Evolutionary conservation across 768 basidiomycete species (phyloP).

Genomic region (Pisolithus tinctorius): DNA sequence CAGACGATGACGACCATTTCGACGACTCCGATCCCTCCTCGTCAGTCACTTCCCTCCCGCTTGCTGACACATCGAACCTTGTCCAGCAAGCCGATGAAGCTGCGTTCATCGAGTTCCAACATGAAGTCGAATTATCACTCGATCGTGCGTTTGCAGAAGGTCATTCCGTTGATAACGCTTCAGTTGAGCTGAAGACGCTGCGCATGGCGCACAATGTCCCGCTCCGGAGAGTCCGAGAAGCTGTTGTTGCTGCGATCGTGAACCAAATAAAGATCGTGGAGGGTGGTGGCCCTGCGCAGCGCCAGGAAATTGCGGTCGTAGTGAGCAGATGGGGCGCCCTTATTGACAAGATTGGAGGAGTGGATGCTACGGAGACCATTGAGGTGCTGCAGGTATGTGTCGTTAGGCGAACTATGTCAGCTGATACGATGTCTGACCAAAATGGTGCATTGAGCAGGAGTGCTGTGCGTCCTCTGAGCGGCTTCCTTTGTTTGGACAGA

Average conservation of each 20-base stretch:
- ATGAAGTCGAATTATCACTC: slow-evolving; percentile 77
- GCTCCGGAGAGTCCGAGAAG: slow-evolving; percentile 76
- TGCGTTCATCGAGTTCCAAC: slow-evolving; percentile 62
- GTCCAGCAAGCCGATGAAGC: slow-evolving; percentile 34
- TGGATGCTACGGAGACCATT: slow-evolving; percentile 77
- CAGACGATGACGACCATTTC: slow-evolving; percentile 33
- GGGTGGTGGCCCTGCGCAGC: slow-evolving; percentile 49
- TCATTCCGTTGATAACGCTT: slow-evolving; percentile 87
- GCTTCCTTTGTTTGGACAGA: slow-evolving; percentile 71
- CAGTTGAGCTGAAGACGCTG: slow-evolving; percentile 91
- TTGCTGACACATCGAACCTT: slow-evolving; percentile 33
- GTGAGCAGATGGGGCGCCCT: slow-evolving; percentile 78
- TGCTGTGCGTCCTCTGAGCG: slow-evolving; percentile 62
- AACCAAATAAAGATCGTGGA: slow-evolving; percentile 60
- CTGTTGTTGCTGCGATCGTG: slow-evolving; percentile 82
- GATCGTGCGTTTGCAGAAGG: slow-evolving; percentile 89
- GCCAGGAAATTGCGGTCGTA: slow-evolving; percentile 56
- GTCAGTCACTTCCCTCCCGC: slow-evolving; percentile 42
- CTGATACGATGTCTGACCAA: slow-evolving; percentile 1
- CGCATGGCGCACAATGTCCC: slow-evolving; percentile 96
- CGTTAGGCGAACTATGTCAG: background rate
- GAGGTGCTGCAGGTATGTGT: slow-evolving; percentile 64
- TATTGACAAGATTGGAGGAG: slow-evolving; percentile 74
- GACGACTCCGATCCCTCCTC: slow-evolving; percentile 31
- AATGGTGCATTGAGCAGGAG: slow-evolving; percentile 32